Evolutionary conservation across 2,329 filamentous ascomycete species (phyloP).

Genomic region (Hypoxylon sp.): DNA sequence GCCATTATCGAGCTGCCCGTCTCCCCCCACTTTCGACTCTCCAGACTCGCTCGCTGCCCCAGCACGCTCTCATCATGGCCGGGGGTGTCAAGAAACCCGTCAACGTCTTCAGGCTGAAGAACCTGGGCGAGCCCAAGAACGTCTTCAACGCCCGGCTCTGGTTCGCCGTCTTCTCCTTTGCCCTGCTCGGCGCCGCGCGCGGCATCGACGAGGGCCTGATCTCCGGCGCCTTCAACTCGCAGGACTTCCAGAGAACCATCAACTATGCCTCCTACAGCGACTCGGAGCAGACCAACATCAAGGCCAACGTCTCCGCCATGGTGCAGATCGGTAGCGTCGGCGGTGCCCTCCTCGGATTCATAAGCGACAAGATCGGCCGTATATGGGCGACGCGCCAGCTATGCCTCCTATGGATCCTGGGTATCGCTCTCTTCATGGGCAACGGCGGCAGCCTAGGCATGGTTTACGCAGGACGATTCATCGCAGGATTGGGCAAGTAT

Average conservation of each 20-base stretch:
- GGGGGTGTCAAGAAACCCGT: conserved; percentile 47
- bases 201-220: conserved; percentile 86
- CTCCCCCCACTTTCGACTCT: neutral
- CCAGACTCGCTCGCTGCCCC: neutral
- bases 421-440: conserved; percentile 66
- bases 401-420: conserved; percentile 64
- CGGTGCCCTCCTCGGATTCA: conserved; percentile 70
- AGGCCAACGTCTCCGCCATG: conserved; percentile 82
- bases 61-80: conserved; percentile 35
- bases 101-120: conserved; percentile 69
- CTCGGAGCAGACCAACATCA: conserved; percentile 69
- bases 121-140: conserved; percentile 72
- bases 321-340: conserved; percentile 80
- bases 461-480: conserved; percentile 72
- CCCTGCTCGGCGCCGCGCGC: conserved; percentile 77
- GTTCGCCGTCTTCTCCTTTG: conserved; percentile 78
- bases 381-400: conserved; percentile 68
- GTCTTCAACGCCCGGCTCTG: conserved; percentile 81
- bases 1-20: neutral
- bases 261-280: conserved; percentile 61
- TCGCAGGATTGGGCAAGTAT: conserved; percentile 71
- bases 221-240: conserved; percentile 72
- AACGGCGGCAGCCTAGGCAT: conserved; percentile 61
- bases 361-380: conserved; percentile 67
- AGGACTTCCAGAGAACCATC: conserved; percentile 68